Evolutionary conservation across 2,329 filamentous ascomycete genomes (phyloP), one percentile per base, ranked within the genome.

Genomic region (Fusarium nematophilum): DNA sequence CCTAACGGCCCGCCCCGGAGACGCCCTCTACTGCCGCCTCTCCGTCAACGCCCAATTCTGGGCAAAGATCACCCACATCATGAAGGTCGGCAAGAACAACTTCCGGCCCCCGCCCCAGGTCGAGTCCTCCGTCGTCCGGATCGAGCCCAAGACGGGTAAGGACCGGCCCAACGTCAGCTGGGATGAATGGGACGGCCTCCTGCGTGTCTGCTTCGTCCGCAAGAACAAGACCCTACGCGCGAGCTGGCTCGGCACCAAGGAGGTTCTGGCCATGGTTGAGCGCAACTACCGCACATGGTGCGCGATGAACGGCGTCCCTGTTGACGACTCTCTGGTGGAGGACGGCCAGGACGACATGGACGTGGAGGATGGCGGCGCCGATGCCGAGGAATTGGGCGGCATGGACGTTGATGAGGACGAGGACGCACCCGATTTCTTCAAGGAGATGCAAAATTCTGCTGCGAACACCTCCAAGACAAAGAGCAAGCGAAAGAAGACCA

Each of bases 31-130:
- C 81, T 93, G 89, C 64, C 86, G 95, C n/a, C 82, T 98, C 21
- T 91, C 87, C 2, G 94, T 97, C 54, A 98, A 98, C 70, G 92
- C 91, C 14, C 94, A 98, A 73, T 96, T 98, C 83, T 97, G 80
- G 74, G 91, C 82, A 56, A 82, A 81, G 57, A 81, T 83, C 69
- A 81, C 80, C n/a, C 81, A 84, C 74, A 87, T 96, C 66, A 92
- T 96, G 89, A 97, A 97, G 79, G 94, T 98, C 38, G 93, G 93
- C 63, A 91, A 90, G 77, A 95, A 96, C 77, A 98, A 98, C 79
- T 99, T 98, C 84, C 92, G 92, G 59, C 95, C 95, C 0, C 94
- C 95, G 1, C 95, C 95, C 8, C 86, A 92, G 70, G 95, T 99
- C 53, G 95, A 99, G 76, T 92, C 88, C 7, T 93, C 90, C 53